A percentile compares a stretch with the other conserved stretches of the same genome.
Evolutionary conservation across 2,329 filamentous ascomycete genomes (phyloP).

Genomic region (Hymenoscyphus repandus): DNA sequence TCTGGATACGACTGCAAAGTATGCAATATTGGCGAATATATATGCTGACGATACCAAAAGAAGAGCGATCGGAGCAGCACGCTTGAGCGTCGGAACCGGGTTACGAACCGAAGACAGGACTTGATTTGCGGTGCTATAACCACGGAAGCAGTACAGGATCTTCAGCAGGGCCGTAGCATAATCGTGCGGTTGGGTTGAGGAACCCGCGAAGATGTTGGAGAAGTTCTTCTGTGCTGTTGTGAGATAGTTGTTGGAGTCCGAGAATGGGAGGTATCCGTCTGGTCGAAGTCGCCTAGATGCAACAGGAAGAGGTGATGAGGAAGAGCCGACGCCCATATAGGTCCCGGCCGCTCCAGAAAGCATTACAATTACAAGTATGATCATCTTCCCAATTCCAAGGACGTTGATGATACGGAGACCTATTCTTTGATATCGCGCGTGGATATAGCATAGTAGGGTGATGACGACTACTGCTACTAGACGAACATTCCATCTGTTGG

Average conservation of each 20-base stretch:
- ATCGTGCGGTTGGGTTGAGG: constrained; percentile 37
- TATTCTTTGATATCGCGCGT: constrained; percentile 47
- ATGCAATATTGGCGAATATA: constrained; percentile 42
- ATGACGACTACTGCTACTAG: constrained; percentile 63
- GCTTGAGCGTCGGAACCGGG: constrained; percentile 51
- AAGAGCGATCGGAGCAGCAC: constrained; percentile 50
- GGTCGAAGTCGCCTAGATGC: constrained; percentile 1
- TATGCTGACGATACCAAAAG: constrained; percentile 15
- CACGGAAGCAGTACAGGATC: constrained; percentile 50
- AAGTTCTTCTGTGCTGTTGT: constrained; percentile 38
- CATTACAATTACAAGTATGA: constrained; percentile 43
- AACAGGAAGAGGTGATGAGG: constrained; percentile 8
- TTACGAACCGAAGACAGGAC: constrained; percentile 52
- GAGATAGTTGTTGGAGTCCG: constrained; percentile 14
- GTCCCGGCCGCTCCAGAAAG: constrained; percentile 38
- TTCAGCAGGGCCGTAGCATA: constrained; percentile 49
- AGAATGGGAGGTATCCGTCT: constrained; percentile 1
- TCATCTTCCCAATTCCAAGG: constrained; percentile 44
- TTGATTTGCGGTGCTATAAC: constrained; percentile 51
- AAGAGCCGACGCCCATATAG: constrained; percentile 23
- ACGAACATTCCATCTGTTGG: constrained; percentile 62
- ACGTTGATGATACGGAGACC: constrained; percentile 44
- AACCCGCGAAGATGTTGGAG: constrained; percentile 35
- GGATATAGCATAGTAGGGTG: constrained; percentile 59
- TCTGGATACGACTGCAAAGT: constrained; percentile 50